phyloP scores from a whole-genome alignment of 2,329 filamentous ascomycete species.

The Ophiostoma sp. region DNA sequence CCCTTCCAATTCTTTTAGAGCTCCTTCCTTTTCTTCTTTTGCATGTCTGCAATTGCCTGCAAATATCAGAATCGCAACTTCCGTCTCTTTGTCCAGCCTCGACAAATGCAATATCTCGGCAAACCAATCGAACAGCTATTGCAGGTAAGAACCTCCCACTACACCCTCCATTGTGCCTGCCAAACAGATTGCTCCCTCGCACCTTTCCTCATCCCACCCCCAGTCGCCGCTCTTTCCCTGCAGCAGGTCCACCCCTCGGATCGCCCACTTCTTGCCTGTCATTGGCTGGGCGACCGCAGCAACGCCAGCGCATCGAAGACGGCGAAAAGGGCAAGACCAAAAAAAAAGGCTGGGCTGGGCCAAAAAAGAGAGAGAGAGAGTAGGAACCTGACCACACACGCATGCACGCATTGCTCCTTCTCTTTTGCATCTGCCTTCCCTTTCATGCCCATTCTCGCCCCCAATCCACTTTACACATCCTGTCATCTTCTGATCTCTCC shows the following conservation, averaged over 20 bases:
- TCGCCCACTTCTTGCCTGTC: slow-evolving; percentile 26
- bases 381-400: neutral
- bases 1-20: neutral
- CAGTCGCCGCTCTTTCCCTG: slow-evolving; percentile 28
- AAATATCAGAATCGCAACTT: neutral
- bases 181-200: slow-evolving; percentile 17
- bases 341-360: slow-evolving; percentile 23
- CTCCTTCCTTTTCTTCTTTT: neutral
- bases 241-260: slow-evolving; percentile 29
- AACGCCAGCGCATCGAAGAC: slow-evolving; percentile 33
- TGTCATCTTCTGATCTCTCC: neutral
- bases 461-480: slow-evolving; percentile 10
- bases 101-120: neutral
- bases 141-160: slow-evolving; percentile 5
- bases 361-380: slow-evolving; percentile 7
- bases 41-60: neutral
- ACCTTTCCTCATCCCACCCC: slow-evolving; percentile 23
- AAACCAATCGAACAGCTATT: slow-evolving; percentile 2
- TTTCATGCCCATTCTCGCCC: neutral
- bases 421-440: neutral
- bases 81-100: neutral
- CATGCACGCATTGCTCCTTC: slow-evolving; percentile 16
- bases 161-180: slow-evolving; percentile 1
- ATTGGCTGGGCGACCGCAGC: slow-evolving; percentile 32
- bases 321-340: slow-evolving; percentile 25